These are phyloP conservation scores for Penicillium sp. DNA, from an alignment of 2,329 filamentous ascomycete species.

Conservation along the genomic window DNA sequence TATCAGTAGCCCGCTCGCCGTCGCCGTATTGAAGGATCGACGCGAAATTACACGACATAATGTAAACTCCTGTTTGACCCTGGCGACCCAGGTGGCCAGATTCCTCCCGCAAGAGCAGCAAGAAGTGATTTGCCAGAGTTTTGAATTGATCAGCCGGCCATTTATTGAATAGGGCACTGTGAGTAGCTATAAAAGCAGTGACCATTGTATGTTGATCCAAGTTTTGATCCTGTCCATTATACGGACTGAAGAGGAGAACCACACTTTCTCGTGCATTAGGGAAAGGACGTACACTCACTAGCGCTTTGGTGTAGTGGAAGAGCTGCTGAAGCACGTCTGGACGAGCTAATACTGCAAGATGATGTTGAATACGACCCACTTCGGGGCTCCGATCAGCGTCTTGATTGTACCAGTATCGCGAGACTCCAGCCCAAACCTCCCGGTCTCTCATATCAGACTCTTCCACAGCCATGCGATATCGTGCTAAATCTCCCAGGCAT, in stretches of 20 bases:
- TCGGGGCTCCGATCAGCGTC: constrained; percentile 77
- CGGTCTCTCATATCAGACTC: constrained; percentile 76
- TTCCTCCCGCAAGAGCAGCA: constrained; percentile 54
- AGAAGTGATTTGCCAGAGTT: constrained; percentile 47
- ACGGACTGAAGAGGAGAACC: constrained; percentile 60
- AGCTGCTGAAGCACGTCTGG: constrained; percentile 64
- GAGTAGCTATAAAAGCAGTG: constrained; percentile 59
- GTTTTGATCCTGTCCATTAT: constrained; percentile 42
- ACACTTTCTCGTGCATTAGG: constrained; percentile 63
- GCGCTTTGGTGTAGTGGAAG: constrained; percentile 64
- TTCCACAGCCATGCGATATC: constrained; percentile 92
- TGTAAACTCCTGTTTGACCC: constrained; percentile 59
- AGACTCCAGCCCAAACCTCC: constrained; percentile 81
- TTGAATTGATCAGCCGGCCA: constrained; percentile 48
- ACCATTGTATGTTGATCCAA: constrained; percentile 47
- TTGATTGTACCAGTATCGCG: constrained; percentile 82
- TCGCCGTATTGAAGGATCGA: constrained; percentile 62
- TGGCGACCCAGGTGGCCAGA: constrained; percentile 58
- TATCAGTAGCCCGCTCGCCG: constrained; percentile 37
- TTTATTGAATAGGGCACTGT: constrained; percentile 56
- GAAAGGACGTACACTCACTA: constrained; percentile 63
- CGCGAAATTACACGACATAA: constrained; percentile 62
- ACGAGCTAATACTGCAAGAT: constrained; percentile 72
- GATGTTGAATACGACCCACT: constrained; percentile 83
- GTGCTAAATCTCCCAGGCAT: constrained; percentile 82